Conservation (phyloP, 2,329 filamentous ascomycete species). For the Waltergamsia citrina region DNA sequence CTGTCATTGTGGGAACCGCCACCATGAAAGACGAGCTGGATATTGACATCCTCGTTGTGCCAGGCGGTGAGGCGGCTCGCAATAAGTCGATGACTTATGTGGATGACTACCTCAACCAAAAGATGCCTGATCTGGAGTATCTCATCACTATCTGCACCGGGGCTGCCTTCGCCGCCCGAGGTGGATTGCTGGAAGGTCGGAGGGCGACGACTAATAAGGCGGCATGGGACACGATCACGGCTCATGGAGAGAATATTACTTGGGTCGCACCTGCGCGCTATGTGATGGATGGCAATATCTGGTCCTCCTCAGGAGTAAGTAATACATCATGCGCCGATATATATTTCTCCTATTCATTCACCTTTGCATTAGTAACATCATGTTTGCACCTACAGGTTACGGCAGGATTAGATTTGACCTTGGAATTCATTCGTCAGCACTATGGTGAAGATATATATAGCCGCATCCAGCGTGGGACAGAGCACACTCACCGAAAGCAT, state of each 20-base stretch:
- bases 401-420: conserved; percentile 2
- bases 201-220: conserved; percentile 59
- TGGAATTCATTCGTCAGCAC: conserved; percentile 2
- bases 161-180: conserved; percentile 43
- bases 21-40: conserved; percentile 18
- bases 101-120: conserved; percentile 25
- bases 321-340: too few species aligned
- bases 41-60: conserved; percentile 53
- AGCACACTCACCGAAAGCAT: neutral
- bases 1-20: conserved; percentile 2
- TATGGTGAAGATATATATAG: conserved; percentile 3
- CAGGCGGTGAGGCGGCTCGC: conserved; percentile 47
- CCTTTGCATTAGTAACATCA: neutral
- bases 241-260: conserved; percentile 37
- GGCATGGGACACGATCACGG: conserved; percentile 38
- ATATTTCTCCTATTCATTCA: neutral
- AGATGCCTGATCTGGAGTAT: conserved; percentile 38
- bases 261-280: conserved; percentile 56
- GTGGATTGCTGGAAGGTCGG: conserved; percentile 50
- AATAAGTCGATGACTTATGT: conserved; percentile 18
- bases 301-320: conserved; percentile 34
- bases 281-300: conserved; percentile 56
- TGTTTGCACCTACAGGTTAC: conserved; percentile 2
- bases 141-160: conserved; percentile 61
- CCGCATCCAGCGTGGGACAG: neutral